Evolutionary conservation across 257 asterid genomes (phyloP), one percentile per base, ranked within the genome.

Genomic region (Solanum sitiens): DNA sequence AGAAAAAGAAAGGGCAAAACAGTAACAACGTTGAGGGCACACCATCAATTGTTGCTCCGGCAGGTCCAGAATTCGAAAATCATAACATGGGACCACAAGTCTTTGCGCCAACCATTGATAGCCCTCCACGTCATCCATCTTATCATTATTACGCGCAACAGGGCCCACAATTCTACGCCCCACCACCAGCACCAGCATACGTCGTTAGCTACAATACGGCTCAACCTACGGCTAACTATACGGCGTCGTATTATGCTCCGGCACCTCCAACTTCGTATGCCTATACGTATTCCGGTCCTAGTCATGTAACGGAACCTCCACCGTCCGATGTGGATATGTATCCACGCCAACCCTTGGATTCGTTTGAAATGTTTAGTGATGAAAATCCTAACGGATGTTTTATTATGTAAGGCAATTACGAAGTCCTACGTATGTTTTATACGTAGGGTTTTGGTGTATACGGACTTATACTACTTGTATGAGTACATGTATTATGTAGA

Each of bases 311-410:
- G 3, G 88, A 86, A 40, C 91, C 89, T 63, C 93, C 91, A 18
- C 93, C 94, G 89, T 89, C 89, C 1, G 92, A 91, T 84, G 32
- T 87, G 21, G 91, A 91, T 40, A 16, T 87, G 40, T n/a, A 91
- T 75, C 88, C 93, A 23, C 90, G 87, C 1, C 96, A 93, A 90
- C 95, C 94, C 91, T 88, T 91, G 94, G 96, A 94, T 92, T 94
- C 98, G 8, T 92, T 95, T 84, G 98, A 95, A 88, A 91, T 95
- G 73, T 95, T 95, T 85, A 95, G 98, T 56, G 98, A 95, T 84
- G 98, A 95, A 86, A 95, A 95, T 90, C 97, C 97, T 10, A 95
- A 95, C 79, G 97, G 96, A 39, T 95, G 98, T 90, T 89, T 84
- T 35, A 83, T 94, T 25, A 92, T 93, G 94, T 94, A 88, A 91